Base-by-base conservation (phyloP, 1,284 basidiomycete species). In the Sporisorium exsertum region DNA sequence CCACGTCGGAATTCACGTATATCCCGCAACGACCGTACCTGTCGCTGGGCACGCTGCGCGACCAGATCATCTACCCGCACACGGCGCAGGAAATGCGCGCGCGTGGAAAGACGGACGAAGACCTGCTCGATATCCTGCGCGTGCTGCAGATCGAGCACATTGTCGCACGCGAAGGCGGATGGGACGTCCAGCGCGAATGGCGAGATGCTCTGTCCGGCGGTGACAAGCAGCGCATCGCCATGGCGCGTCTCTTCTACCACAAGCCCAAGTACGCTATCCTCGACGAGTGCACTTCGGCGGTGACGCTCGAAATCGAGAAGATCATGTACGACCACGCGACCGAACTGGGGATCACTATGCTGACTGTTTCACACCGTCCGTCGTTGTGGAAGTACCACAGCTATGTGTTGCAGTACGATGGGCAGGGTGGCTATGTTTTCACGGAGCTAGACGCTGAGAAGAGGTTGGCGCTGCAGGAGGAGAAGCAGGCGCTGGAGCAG, bases 21-120 rank as follows among this genome's bases (percentile, higher is more conserved):
- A 97, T 99, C 76, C 96, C 96, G 18, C 96, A 99, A 84, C 89
- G 96, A 47, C 96, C 96, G 0, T 98, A 98, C 86, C 90, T 98
- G 9, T 94, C 93, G 5, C 88, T 94, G 18, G 96, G 96, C 10
- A 98, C 95, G 0, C 89, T 99, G 2, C 91, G 96, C 15, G 96
- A 98, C 85, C 96, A 98, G 86, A 90, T 90, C 81, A 90, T 89
- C 81, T 90, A 90, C 79, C 96, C 96, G 3, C 92, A 97, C 86
- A 91, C 91, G 3, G 90, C 91, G 72, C 88, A 88, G 37, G 67
- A 77, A 37, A 72, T 75, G 81, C 78, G 83, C n/a, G 81, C 81
- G 18, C 72, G 77, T 3, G 84, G 82, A 24, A 73, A 75, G 52
- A 73, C 62, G 65, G 96, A 99, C 84, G 88, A 88, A 4, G 91